Base-by-base conservation (phyloP, 257 asterid genomes). In the Datura wrightii region DNA sequence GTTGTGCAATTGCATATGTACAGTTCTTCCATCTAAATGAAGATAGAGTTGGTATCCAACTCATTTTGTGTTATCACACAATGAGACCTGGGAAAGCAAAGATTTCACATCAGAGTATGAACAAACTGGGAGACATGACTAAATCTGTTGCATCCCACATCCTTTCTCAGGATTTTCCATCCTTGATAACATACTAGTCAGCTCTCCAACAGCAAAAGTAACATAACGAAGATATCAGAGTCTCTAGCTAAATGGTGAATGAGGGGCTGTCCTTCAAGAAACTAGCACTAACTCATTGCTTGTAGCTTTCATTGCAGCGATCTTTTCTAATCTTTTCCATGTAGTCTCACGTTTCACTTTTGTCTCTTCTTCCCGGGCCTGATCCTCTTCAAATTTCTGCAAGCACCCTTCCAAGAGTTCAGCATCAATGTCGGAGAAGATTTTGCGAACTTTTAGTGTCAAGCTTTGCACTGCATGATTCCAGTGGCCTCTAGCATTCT, bases 391-490 rank as follows among this genome's bases (percentile, higher is more conserved):
- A 86, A 84, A 91, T 72, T 88, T 91, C 78, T 70, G 87, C 86
- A 89, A 42, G 86, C 97, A 93, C 87, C 91, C 93, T 74, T 90
- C 95, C 39, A 91, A 91, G 63, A 93, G 90, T 85, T 93, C 95
- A 1, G 92, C 88, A 39, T 93, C 97, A 37, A 72, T 86, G 52
- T 92, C 95, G 11, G 89, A 86, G 83, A 92, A 93, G 85, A 93
- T 90, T 82, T 89, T 93, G 18, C 95, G 89, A 18, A 93, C 93
- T 6, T 93, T 93, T 31, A 93, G 84, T 2, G 95, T 93, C 86
- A 92, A 86, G 87, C 95, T 90, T 19, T 90, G 94, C 31, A 93
- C 97, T 11, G 94, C 95, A 66, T 88, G 95, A 56, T 93, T 92
- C 97, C 97, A 93, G 90, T 93, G 97, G 69, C 50, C 88, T 84